Evolutionary conservation across 1,139 yeast genomes (phyloP), one percentile per base, ranked within the genome.

Genomic region (Nematodospora anomalae): DNA sequence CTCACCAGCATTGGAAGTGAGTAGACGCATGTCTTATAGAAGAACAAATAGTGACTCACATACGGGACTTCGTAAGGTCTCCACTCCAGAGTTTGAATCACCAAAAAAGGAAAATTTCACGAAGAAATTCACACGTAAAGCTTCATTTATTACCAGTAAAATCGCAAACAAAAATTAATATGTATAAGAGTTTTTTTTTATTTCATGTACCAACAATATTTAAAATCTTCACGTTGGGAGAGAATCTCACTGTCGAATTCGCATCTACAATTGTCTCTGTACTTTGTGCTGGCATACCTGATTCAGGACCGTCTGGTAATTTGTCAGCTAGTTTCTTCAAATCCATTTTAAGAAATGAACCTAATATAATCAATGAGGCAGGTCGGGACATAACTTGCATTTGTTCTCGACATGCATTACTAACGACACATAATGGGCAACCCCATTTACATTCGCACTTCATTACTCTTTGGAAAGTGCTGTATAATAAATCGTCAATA

Each of bases 341-440:
- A 40, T 80, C 79, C 25, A 60, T 37, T 0, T 67, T 68, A n/a
- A 82, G 61, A 30, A 80, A 60, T 39, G 71, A 55, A 10, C 77
- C 80, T 10, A 90, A 52, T 3, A 92, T 78, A 1, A 92, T 68
- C n/a, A 77, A 62, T 0, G 96, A 89, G 0, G 95, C 97, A 3
- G 86, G 83, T 50, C 90, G 90, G 0, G 96, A 88, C 49, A 90
- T 67, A 5, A 92, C 97, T 36, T 83, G 62, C 56, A 86, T 80
- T 51, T 76, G 74, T 57, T 92, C 98, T 38, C 80, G 78, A 60
- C 98, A 92, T 40, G 76, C 76, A 2, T 85, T 67, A 2, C 87
- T 83, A 2, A 90, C 85, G 20, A 85, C 80, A 64, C 98, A 92
- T 33, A 78, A 77, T 0, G 95, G 95, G 60, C 98, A 92, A 0